A percentile compares a stretch with the other conserved stretches of the same genome.
Conservation (phyloP, 768 basidiomycete genomes). For the Crassisporium funariophilum region DNA sequence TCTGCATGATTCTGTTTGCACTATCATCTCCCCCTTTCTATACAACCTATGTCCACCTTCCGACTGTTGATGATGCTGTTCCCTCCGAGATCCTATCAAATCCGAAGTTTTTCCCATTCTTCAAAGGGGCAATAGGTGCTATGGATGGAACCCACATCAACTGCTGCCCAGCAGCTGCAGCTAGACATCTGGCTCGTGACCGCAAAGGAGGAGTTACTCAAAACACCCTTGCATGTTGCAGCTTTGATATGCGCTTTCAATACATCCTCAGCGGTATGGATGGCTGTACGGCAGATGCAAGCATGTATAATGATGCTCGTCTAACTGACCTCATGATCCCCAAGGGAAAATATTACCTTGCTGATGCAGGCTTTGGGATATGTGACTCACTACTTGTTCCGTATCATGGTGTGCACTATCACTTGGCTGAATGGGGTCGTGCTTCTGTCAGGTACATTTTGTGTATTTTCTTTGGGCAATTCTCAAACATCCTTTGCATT, state of each 20-base stretch:
- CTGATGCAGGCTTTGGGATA: constrained; percentile 27
- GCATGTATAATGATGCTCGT: constrained; percentile 32
- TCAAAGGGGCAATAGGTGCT: constrained; percentile 32
- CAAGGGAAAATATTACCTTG: constrained; percentile 31
- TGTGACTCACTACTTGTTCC: constrained; percentile 40
- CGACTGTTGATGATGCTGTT: neutral
- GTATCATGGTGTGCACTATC: constrained; percentile 38
- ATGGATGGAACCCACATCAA: constrained; percentile 37
- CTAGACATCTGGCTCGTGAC: constrained; percentile 20
- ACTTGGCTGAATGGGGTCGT: constrained; percentile 37
- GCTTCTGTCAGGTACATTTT: constrained; percentile 17
- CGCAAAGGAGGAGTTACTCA: constrained; percentile 29
- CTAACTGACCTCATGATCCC: constrained; percentile 31
- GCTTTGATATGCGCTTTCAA: constrained; percentile 35
- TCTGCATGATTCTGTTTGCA: constrained; percentile 24
- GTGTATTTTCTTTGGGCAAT: constrained; percentile 1
- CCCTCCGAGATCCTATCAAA: constrained; percentile 19
- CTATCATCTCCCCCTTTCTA: constrained; percentile 30
- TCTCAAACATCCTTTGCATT: constrained; percentile 7
- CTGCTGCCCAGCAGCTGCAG: constrained; percentile 12
- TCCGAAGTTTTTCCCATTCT: constrained; percentile 34
- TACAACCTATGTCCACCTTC: constrained; percentile 20
- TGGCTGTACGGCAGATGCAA: constrained; percentile 37
- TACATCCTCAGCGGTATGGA: constrained; percentile 45
- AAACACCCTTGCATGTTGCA: constrained; percentile 37